Evolutionary conservation across 2,329 filamentous ascomycete genomes (phyloP).

Genomic region (Diaporthe sp.): DNA sequence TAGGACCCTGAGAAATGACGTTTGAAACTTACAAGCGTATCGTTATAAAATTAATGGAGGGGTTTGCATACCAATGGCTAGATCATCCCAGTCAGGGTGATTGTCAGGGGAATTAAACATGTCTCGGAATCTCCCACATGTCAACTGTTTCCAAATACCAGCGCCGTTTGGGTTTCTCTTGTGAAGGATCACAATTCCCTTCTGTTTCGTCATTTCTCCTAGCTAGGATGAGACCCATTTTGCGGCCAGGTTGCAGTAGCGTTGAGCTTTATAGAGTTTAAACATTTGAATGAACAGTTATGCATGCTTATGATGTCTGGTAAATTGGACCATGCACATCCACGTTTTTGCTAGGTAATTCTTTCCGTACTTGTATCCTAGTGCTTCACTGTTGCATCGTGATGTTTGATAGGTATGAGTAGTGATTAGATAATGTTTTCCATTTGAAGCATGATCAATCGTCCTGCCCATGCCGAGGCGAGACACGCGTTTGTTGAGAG

Average conservation of each 20-base stretch:
- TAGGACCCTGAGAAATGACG: neutral
- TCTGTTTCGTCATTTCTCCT: neutral
- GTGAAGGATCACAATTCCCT: neutral
- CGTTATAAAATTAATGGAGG: neutral
- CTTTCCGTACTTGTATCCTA: too few relatives aligned
- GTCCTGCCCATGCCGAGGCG: neutral
- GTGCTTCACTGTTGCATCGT: too few relatives aligned
- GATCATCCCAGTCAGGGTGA: neutral
- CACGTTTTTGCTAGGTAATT: too few relatives aligned
- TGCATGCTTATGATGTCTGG: neutral
- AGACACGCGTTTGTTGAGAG: neutral
- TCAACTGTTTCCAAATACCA: neutral
- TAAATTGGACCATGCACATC: too few relatives aligned
- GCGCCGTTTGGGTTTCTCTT: neutral
- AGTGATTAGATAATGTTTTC: neutral
- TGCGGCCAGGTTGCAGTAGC: neutral
- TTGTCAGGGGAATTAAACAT: neutral
- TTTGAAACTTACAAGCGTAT: neutral
- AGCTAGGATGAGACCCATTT: neutral
- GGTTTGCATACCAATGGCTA: neutral
- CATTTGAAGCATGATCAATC: neutral
- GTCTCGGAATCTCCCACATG: neutral
- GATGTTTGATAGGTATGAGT: too few relatives aligned
- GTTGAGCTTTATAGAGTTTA: too few relatives aligned
- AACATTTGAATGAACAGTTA: too few relatives aligned